Conservation (phyloP, 2,329 filamentous ascomycete species). For the Pseudofabraea citricarpa region DNA sequence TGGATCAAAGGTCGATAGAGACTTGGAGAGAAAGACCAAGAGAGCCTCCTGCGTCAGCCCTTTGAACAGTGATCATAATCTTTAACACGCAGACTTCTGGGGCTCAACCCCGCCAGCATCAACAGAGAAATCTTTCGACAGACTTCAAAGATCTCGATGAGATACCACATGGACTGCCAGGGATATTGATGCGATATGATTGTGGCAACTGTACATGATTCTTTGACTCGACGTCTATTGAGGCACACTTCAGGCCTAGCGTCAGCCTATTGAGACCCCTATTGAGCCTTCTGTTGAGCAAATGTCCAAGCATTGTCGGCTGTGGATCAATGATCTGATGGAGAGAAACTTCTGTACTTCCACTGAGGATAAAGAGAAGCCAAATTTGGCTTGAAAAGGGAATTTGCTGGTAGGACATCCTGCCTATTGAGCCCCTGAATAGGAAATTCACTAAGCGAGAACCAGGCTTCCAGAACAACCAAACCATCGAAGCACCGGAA, state of each 20-base stretch:
- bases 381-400: not conserved
- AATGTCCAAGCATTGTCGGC: too few relatives aligned
- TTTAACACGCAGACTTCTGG: too few relatives aligned
- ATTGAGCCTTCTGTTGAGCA: too few relatives aligned
- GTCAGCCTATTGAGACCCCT: constrained; percentile 16
- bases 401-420: not conserved
- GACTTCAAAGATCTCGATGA: too few relatives aligned
- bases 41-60: too few relatives aligned
- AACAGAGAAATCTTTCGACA: too few relatives aligned
- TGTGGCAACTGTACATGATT: constrained; percentile 1
- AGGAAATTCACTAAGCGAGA: constrained; percentile 2
- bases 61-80: too few relatives aligned
- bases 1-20: too few relatives aligned
- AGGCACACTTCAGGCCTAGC: constrained; percentile 5
- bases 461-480: too few relatives aligned
- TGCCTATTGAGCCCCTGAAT: constrained; percentile 4
- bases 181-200: not conserved
- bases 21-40: too few relatives aligned
- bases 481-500: too few relatives aligned
- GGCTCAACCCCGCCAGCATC: too few relatives aligned
- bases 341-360: not conserved
- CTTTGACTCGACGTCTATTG: constrained; percentile 5
- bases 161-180: not conserved
- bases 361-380: not conserved
- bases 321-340: not conserved